Evolutionary conservation across 345 rosid genomes (phyloP).

Genomic region (Brassica carinata): DNA sequence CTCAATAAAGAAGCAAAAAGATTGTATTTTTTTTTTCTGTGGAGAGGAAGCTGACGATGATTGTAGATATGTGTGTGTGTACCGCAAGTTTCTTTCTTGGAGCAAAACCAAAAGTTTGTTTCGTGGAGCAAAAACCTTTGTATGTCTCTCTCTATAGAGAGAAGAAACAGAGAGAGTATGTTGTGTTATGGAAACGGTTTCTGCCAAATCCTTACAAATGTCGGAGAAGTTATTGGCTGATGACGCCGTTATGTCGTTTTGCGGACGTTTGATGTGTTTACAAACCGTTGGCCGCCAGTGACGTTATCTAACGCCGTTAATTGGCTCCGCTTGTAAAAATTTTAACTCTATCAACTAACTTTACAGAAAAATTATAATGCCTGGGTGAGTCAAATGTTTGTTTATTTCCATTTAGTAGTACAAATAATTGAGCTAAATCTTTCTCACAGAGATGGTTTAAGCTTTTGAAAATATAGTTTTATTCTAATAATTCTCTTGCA

Average conservation of each 20-base stretch:
- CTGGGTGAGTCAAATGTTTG: constrained; percentile 8
- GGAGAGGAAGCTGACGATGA: constrained; percentile 20
- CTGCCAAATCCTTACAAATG: constrained; percentile 30
- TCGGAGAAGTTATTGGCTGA: constrained; percentile 27
- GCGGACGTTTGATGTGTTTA: constrained; percentile 13
- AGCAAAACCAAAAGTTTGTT: constrained; percentile 16
- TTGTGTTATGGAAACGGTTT: constrained; percentile 31
- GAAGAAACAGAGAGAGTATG: constrained; percentile 1
- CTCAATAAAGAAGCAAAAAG: neutral
- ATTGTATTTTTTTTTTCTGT: neutral
- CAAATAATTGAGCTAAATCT: neutral
- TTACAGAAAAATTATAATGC: neutral
- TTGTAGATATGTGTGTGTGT: constrained; percentile 10
- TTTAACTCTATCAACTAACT: neutral
- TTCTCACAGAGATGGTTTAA: neutral
- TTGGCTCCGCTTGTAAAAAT: neutral
- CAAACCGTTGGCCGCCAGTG: constrained; percentile 21
- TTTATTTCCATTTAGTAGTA: neutral
- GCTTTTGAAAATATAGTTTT: neutral
- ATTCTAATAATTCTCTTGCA: neutral
- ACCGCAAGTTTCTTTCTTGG: constrained; percentile 23
- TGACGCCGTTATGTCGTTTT: constrained; percentile 40
- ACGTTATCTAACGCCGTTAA: constrained; percentile 31
- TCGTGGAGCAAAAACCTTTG: neutral
- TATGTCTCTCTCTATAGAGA: neutral